Percentiles rank a stretch among this genome's conserved stretches.
phyloP scores from a whole-genome alignment of 2,329 filamentous ascomycete species.

The Immersiporthe knoxdaviesiana region DNA sequence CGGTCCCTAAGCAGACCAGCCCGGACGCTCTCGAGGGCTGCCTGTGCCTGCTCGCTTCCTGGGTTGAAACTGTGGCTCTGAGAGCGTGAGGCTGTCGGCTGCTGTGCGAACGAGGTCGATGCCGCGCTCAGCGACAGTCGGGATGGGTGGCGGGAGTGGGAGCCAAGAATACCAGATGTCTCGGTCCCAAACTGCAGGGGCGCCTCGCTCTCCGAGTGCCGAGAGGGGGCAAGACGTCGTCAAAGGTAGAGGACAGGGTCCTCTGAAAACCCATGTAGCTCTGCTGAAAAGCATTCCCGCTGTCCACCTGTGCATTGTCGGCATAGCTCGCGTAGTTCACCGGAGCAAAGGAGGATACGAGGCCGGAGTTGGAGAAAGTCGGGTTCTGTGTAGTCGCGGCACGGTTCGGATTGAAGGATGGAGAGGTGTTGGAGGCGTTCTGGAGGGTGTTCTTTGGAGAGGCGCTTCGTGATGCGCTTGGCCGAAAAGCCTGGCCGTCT shows the following conservation, averaged over 20 bases:
- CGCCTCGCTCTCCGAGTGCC: constrained; percentile 25
- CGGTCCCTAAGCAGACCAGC: constrained; percentile 3
- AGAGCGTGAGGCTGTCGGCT: constrained; percentile 19
- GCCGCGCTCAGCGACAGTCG: constrained; percentile 24
- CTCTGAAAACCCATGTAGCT: constrained; percentile 21
- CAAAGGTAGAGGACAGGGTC: constrained; percentile 14
- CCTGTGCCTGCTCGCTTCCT: constrained; percentile 17
- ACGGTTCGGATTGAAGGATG: constrained; percentile 24
- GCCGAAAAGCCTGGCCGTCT: constrained; percentile 23
- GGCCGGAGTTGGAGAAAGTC: constrained; percentile 13
- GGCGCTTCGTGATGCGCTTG: constrained; percentile 26
- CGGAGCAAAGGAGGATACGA: constrained; percentile 16
- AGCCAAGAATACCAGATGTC: constrained; percentile 10
- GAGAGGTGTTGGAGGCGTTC: constrained; percentile 25
- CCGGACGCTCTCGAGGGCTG: constrained; percentile 17
- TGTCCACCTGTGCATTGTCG: constrained; percentile 11
- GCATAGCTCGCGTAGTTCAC: constrained; percentile 12
- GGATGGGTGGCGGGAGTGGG: constrained; percentile 25
- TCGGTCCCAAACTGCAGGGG: constrained; percentile 16
- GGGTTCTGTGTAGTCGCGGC: constrained; percentile 12
- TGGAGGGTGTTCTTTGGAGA: constrained; percentile 24
- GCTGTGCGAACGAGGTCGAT: constrained; percentile 18
- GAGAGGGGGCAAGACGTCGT: constrained; percentile 24
- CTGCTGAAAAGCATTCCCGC: constrained; percentile 20
- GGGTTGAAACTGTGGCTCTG: constrained; percentile 28